A percentile compares a stretch with the other conserved stretches of the same genome.
Conservation (phyloP, 2,329 filamentous ascomycete species). For the Penicillium palitans region DNA sequence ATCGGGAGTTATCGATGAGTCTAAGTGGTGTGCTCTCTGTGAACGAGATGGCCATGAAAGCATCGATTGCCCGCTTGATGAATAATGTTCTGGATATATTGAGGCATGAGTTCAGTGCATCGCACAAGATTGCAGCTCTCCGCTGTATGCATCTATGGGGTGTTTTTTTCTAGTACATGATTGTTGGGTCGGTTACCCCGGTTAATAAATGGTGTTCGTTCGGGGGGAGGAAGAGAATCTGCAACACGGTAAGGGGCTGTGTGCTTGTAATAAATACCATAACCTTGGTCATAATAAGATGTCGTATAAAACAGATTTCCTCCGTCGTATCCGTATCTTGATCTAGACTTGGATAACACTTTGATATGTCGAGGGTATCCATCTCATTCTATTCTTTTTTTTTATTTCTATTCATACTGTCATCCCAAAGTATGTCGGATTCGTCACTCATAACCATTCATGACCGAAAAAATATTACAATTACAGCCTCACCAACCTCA, state of each 20-base stretch:
- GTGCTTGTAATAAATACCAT: slow-evolving; percentile 6
- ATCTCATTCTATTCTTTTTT: too few relatives aligned
- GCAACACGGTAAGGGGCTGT: background rate
- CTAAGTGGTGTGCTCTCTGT: slow-evolving; percentile 96
- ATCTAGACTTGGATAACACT: background rate
- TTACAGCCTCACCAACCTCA: background rate
- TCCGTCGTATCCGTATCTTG: background rate
- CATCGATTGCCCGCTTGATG: slow-evolving; percentile 90
- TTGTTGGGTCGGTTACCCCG: slow-evolving; percentile 15
- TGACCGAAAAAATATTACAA: background rate
- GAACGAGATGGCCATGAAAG: slow-evolving; percentile 96
- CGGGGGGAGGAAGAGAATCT: background rate
- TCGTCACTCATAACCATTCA: slow-evolving; percentile 10
- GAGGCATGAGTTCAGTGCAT: slow-evolving; percentile 2
- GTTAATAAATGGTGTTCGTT: slow-evolving; percentile 8
- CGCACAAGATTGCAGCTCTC: slow-evolving; percentile 12
- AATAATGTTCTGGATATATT: slow-evolving; percentile 44
- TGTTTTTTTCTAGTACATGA: slow-evolving; percentile 28
- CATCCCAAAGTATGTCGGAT: background rate
- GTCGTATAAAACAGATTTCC: background rate
- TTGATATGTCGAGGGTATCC: background rate
- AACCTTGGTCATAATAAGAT: background rate
- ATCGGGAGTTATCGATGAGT: slow-evolving; percentile 73
- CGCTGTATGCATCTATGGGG: slow-evolving; percentile 6
- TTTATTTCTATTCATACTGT: background rate